A percentile compares a stretch with the other conserved stretches of the same genome.
phyloP scores from a whole-genome alignment of 208 protist species.

The Herpetomonas samuelpessoai region DNA sequence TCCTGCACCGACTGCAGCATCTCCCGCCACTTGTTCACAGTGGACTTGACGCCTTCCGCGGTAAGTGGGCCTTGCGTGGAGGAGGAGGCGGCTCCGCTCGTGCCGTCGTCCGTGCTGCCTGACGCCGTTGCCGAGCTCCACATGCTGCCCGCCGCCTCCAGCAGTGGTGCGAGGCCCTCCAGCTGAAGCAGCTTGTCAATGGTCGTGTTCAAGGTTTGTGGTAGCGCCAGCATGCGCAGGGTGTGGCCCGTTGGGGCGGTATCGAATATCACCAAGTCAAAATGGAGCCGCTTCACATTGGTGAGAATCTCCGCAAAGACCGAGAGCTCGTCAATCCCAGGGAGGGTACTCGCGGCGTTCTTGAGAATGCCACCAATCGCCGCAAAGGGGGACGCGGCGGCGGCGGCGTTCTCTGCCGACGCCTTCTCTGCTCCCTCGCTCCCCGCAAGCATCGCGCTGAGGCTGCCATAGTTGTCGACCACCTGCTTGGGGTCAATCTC shows the following conservation, averaged over 20 bases:
- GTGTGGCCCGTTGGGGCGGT: constrained; percentile 99
- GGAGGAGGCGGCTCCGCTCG: not conserved
- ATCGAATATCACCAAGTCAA: constrained; percentile 97
- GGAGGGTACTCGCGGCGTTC: constrained; percentile 69
- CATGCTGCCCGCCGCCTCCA: constrained; percentile 35
- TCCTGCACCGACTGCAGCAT: constrained; percentile 48
- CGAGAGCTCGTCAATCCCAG: constrained; percentile 98
- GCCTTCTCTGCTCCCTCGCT: not conserved
- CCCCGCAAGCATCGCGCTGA: constrained; percentile 9
- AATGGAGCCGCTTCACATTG: constrained; percentile 89
- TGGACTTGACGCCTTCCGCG: constrained; percentile 15
- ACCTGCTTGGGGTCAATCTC: constrained; percentile 86
- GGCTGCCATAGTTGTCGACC: constrained; percentile 14
- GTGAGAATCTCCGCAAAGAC: constrained; percentile 96
- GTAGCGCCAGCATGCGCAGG: constrained; percentile 94
- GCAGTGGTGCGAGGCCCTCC: constrained; percentile 40
- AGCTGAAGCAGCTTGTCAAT: constrained; percentile 48
- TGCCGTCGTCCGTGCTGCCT: not conserved
- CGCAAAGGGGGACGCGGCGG: constrained; percentile 19
- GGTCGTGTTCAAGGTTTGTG: constrained; percentile 52
- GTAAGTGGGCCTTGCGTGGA: constrained; percentile 6
- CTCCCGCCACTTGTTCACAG: constrained; percentile 32
- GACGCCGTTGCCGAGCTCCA: constrained; percentile 6
- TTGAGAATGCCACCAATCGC: constrained; percentile 44
- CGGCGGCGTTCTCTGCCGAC: not conserved